Conservation (phyloP, 2,329 filamentous ascomycete genomes). For the Chlorencoelia australis region DNA sequence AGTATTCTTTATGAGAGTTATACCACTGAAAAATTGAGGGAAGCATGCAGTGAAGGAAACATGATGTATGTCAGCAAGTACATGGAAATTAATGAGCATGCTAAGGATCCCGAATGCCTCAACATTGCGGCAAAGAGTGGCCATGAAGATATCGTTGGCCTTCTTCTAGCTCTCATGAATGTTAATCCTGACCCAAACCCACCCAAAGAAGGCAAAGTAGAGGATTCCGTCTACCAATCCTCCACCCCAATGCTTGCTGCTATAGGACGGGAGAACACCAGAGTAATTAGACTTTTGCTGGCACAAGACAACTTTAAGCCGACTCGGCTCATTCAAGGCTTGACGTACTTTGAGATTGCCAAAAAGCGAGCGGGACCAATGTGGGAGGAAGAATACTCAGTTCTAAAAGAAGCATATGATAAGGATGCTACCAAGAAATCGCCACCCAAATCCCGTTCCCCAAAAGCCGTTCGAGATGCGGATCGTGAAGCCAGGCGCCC, state of each 20-base stretch:
- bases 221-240: too few species aligned
- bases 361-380: conserved; percentile 72
- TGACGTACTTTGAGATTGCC: conserved; percentile 81
- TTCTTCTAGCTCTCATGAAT: conserved; percentile 38
- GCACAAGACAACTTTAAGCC: conserved; percentile 74
- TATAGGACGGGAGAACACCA: conserved; percentile 79
- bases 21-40: conserved; percentile 31
- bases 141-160: conserved; percentile 47
- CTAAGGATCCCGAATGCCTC: conserved; percentile 73
- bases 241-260: conserved; percentile 91
- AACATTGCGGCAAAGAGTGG: conserved; percentile 88
- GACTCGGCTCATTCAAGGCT: conserved; percentile 60
- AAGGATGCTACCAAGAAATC: conserved; percentile 39
- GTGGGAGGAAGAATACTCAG: conserved; percentile 79
- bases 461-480: conserved; percentile 32
- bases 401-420: conserved; percentile 63
- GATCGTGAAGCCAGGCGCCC: conserved; percentile 17
- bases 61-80: conserved; percentile 52
- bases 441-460: conserved; percentile 39
- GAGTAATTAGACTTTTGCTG: conserved; percentile 72
- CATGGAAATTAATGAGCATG: conserved; percentile 39
- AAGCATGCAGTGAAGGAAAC: conserved; percentile 51
- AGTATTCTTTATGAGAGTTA: conserved; percentile 49
- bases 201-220: conserved; percentile 43
- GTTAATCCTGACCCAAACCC: conserved; percentile 61